Percentiles rank a stretch among this genome's conserved stretches.
Conservation (phyloP, 257 asterid species). For the Dorcoceras hygrometricum region DNA sequence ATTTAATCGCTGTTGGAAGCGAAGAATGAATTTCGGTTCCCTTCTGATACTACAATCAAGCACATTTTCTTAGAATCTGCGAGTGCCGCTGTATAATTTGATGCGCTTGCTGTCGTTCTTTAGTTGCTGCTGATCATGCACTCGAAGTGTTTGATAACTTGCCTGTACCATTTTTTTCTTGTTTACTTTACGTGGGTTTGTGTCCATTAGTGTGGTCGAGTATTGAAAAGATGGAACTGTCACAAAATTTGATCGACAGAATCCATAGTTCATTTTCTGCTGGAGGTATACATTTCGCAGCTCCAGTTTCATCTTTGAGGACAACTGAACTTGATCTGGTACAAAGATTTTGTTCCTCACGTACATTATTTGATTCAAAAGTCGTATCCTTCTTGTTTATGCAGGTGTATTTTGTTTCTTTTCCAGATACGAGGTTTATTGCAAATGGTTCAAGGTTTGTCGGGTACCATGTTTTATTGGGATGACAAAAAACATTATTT, state of each 20-base stretch:
- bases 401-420: constrained; percentile 3
- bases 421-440: constrained; percentile 71
- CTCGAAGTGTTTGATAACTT: constrained; percentile 33
- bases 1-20: too few species aligned
- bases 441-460: constrained; percentile 85
- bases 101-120: too few species aligned
- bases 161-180: constrained; percentile 16
- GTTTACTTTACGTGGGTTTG: background rate
- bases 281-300: constrained; percentile 68
- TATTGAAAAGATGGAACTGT: constrained; percentile 50
- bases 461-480: constrained; percentile 71
- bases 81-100: too few species aligned
- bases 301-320: constrained; percentile 52
- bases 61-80: too few species aligned
- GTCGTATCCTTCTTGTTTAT: background rate
- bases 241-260: constrained; percentile 49
- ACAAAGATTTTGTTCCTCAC: constrained; percentile 12
- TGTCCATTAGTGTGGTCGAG: constrained; percentile 9
- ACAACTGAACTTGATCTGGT: constrained; percentile 84
- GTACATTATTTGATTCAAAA: background rate
- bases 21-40: too few species aligned
- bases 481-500: constrained; percentile 45
- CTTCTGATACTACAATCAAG: too few species aligned
- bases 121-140: background rate
- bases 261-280: constrained; percentile 51